A percentile compares a stretch with the other conserved stretches of the same genome.
Conservation (phyloP, 2,329 filamentous ascomycete species). For the Penicillium sp. region DNA sequence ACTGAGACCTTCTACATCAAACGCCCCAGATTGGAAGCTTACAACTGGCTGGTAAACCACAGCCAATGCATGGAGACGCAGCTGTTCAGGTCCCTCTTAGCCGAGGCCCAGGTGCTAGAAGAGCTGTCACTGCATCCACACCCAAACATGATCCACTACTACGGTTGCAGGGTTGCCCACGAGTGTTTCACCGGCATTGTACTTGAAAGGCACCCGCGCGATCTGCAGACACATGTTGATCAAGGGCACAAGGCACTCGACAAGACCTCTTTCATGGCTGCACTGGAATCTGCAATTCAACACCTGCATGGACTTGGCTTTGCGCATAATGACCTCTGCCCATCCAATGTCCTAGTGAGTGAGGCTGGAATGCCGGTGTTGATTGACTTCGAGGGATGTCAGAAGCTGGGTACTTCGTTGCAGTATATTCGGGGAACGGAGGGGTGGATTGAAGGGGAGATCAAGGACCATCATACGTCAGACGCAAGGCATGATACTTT, state of each 20-base stretch:
- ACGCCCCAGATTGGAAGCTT: neutral
- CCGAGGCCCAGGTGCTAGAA: constrained; percentile 16
- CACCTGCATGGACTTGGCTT: constrained; percentile 27
- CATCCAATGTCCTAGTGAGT: constrained; percentile 28
- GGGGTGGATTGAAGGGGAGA: constrained; percentile 13
- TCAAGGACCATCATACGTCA: constrained; percentile 1
- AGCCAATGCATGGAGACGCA: neutral
- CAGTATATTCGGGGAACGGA: constrained; percentile 44
- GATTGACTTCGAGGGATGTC: constrained; percentile 28
- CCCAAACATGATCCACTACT: constrained; percentile 27
- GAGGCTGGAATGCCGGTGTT: constrained; percentile 24
- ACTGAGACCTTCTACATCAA: neutral
- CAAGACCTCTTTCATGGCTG: constrained; percentile 3
- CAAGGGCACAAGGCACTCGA: neutral
- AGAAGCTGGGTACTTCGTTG: constrained; percentile 32
- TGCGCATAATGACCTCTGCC: constrained; percentile 32
- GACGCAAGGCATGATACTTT: neutral
- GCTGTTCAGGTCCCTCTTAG: neutral
- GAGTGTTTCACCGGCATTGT: constrained; percentile 20
- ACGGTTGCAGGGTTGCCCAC: constrained; percentile 17
- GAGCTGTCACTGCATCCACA: constrained; percentile 23
- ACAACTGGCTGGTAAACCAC: neutral
- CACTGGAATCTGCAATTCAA: constrained; percentile 24
- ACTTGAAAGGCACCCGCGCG: constrained; percentile 16
- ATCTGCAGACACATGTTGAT: constrained; percentile 1